These are phyloP conservation scores for Mycena sanguinolenta DNA, from an alignment of 768 basidiomycete genomes.

Conservation along the genomic window DNA sequence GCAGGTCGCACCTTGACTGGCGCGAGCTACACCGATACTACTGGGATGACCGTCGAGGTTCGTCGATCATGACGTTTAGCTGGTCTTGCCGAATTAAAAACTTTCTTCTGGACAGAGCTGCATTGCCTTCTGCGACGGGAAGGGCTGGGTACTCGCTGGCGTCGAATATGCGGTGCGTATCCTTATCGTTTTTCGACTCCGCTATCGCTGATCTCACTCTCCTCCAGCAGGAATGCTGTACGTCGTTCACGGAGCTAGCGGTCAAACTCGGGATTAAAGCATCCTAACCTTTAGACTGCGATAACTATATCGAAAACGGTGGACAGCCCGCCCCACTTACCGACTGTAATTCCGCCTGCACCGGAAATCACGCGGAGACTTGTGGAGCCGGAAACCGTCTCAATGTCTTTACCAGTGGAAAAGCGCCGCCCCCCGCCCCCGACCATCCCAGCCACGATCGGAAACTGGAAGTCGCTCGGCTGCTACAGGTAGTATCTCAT, in stretches of 20 bases:
- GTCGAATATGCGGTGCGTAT: constrained; percentile 66
- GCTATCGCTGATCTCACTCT: constrained; percentile 26
- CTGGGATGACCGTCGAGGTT: constrained; percentile 71
- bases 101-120: constrained; percentile 43
- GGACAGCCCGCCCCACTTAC: constrained; percentile 59
- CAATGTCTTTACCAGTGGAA: constrained; percentile 70
- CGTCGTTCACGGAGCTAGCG: constrained; percentile 36
- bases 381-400: constrained; percentile 63
- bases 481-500: constrained; percentile 66
- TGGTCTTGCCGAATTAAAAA: constrained; percentile 1
- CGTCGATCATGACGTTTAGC: constrained; percentile 1
- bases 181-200: constrained; percentile 12
- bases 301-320: constrained; percentile 64
- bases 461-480: constrained; percentile 77
- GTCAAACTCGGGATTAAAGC: background rate
- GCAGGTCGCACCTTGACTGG: constrained; percentile 65
- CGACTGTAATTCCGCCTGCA: constrained; percentile 61
- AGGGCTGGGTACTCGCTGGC: constrained; percentile 74
- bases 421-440: constrained; percentile 69
- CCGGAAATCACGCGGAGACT: constrained; percentile 55
- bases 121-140: constrained; percentile 60
- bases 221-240: constrained; percentile 67
- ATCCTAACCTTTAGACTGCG: constrained; percentile 65
- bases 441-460: constrained; percentile 64
- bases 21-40: constrained; percentile 59